A percentile compares a stretch with the other conserved stretches of the same genome.
phyloP scores from a whole-genome alignment of 164 flowering plant species.

The Magnolia kwangsiensis region DNA sequence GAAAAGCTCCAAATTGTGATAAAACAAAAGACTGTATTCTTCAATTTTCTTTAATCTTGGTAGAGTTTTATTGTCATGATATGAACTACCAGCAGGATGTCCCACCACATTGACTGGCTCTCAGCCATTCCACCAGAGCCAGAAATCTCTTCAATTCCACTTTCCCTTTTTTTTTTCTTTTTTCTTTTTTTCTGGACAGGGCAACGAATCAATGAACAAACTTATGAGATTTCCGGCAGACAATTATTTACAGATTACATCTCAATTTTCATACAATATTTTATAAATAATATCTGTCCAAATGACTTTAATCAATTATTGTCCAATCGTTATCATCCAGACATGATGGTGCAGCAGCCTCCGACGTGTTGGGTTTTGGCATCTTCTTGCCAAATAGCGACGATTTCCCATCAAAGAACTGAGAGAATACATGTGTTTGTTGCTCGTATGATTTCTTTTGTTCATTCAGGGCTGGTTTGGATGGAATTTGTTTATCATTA shows the following conservation, averaged over 20 bases:
- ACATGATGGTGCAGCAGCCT: slow-evolving; percentile 27
- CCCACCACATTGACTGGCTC: not conserved
- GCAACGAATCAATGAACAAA: not conserved
- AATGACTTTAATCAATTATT: slow-evolving; percentile 29
- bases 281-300: not conserved
- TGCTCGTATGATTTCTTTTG: slow-evolving; percentile 5
- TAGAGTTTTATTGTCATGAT: not conserved
- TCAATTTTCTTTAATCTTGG: not conserved
- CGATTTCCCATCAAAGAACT: slow-evolving; percentile 53
- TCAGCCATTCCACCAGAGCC: not conserved
- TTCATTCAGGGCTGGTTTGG: slow-evolving; percentile 31
- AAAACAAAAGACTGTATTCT: not conserved
- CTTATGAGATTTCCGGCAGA: slow-evolving; percentile 1
- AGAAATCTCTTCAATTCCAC: not conserved
- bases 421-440: slow-evolving; percentile 27
- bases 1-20: slow-evolving; percentile 3
- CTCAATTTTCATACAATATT: not conserved
- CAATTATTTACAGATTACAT: slow-evolving; percentile 22
- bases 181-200: not conserved
- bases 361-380: slow-evolving; percentile 38
- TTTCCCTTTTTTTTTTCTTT: not conserved
- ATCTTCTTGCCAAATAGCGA: slow-evolving; percentile 66
- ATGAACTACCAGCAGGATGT: not conserved
- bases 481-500: slow-evolving; percentile 39
- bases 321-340: slow-evolving; percentile 57